Conservation (phyloP, 2,329 filamentous ascomycete species). For the Colletotrichum sansevieriae region DNA sequence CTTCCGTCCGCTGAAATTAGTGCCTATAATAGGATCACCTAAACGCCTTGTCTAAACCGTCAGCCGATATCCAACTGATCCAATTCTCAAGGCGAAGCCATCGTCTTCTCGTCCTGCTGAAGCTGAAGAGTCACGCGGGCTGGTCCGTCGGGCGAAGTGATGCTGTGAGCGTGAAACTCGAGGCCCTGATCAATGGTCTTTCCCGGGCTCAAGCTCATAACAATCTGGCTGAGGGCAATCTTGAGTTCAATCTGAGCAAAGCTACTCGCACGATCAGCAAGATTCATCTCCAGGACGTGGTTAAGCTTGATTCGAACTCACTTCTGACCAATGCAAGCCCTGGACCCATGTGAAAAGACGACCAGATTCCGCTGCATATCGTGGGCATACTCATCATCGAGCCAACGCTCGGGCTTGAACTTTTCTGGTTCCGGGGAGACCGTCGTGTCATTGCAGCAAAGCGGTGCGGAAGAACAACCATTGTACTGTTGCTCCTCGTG, state of each 20-base stretch:
- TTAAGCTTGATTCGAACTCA: background rate
- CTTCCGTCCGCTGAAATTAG: no score
- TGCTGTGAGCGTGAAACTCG: background rate
- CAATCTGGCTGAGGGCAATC: constrained; percentile 6
- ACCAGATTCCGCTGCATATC: background rate
- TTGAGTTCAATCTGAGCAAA: background rate
- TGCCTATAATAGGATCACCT: no score
- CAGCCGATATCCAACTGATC: no score
- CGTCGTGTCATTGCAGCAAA: background rate
- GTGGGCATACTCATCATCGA: background rate
- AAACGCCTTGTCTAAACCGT: no score
- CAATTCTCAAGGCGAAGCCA: no score
- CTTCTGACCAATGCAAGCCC: constrained; percentile 7
- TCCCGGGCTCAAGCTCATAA: background rate
- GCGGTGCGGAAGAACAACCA: background rate
- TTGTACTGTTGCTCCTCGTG: background rate
- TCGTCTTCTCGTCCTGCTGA: background rate
- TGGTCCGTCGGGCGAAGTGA: background rate
- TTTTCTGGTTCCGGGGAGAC: background rate
- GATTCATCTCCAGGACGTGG: background rate
- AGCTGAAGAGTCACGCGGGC: background rate
- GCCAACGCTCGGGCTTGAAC: background rate
- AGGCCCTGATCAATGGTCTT: background rate
- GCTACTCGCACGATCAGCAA: background rate
- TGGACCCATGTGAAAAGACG: background rate